A percentile compares a stretch with the other conserved stretches of the same genome.
Evolutionary conservation across 73 alveolate species (phyloP).

Genomic region (Uronychia setigera): DNA sequence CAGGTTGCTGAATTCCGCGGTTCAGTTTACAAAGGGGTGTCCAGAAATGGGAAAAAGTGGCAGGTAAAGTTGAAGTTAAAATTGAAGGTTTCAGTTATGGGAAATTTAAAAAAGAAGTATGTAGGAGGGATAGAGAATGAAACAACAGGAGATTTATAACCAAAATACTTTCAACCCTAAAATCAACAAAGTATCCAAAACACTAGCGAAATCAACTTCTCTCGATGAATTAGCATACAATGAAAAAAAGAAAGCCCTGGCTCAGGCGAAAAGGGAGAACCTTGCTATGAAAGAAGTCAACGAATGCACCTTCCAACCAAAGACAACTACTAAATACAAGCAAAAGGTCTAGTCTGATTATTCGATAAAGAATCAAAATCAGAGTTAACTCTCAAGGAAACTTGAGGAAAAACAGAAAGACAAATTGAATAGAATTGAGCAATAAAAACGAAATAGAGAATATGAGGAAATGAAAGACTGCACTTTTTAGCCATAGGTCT

Average conservation of each 20-base stretch:
- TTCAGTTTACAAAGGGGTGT: too few species aligned
- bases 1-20: too few species aligned
- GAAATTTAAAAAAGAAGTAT: too few species aligned
- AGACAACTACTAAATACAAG: constrained; percentile 28
- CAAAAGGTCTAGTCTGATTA: constrained; percentile 24
- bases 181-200: constrained; percentile 7
- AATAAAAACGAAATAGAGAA: constrained; percentile 38
- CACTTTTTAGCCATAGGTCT: constrained; percentile 43
- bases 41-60: too few species aligned
- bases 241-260: constrained; percentile 13
- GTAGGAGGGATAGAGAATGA: constrained; percentile 34
- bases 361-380: neutral
- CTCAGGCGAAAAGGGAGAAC: constrained; percentile 3
- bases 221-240: constrained; percentile 45
- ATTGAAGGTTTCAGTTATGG: too few species aligned
- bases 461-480: constrained; percentile 51
- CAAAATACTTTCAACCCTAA: constrained; percentile 56
- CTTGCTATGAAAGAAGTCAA: constrained; percentile 17
- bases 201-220: constrained; percentile 25
- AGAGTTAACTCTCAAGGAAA: constrained; percentile 32
- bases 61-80: too few species aligned
- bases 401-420: constrained; percentile 40
- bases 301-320: constrained; percentile 54
- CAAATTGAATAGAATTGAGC: constrained; percentile 37
- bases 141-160: constrained; percentile 45